phyloP scores from a whole-genome alignment of 768 basidiomycete species.

The Cubamyces sp. region DNA sequence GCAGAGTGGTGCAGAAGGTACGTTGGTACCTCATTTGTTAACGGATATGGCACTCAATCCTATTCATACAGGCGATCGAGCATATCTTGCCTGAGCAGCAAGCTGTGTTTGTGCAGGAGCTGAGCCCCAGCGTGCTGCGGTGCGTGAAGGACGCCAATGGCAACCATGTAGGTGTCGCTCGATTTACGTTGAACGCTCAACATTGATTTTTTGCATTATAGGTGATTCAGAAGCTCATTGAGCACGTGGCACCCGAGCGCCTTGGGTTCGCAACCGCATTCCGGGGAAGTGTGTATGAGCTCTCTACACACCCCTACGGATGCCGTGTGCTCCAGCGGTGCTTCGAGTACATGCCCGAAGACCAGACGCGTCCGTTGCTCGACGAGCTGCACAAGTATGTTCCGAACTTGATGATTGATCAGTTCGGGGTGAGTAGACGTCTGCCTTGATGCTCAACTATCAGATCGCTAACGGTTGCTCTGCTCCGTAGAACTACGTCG shows the following conservation, averaged over 20 bases:
- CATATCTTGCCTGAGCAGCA: conserved; percentile 80
- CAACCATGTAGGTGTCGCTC: conserved; percentile 73
- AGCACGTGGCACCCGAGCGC: conserved; percentile 76
- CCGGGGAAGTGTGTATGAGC: conserved; percentile 74
- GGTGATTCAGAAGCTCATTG: conserved; percentile 90
- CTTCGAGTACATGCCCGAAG: conserved; percentile 79
- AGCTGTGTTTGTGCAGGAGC: conserved; percentile 69
- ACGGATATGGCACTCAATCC: conserved; percentile 1
- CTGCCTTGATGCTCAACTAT: neutral
- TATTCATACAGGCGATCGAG: conserved; percentile 71
- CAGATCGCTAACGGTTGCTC: conserved; percentile 24
- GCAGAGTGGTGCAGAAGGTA: conserved; percentile 94
- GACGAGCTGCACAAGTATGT: conserved; percentile 81
- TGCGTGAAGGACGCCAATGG: conserved; percentile 92
- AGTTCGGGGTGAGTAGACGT: conserved; percentile 73
- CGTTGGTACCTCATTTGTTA: conserved; percentile 4
- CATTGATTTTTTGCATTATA: conserved; percentile 34
- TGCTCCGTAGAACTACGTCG: conserved; percentile 79
- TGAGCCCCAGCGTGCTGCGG: conserved; percentile 78
- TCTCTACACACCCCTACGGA: conserved; percentile 89
- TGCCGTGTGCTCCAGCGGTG: conserved; percentile 95
- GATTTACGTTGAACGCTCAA: neutral
- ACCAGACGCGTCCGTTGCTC: conserved; percentile 69
- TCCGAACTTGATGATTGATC: conserved; percentile 80
- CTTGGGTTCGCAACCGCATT: conserved; percentile 77